Evolutionary conservation across 169 alveolate genomes (phyloP), one percentile per base, ranked within the genome.

Genomic region (Cryptosporidium parvum): DNA sequence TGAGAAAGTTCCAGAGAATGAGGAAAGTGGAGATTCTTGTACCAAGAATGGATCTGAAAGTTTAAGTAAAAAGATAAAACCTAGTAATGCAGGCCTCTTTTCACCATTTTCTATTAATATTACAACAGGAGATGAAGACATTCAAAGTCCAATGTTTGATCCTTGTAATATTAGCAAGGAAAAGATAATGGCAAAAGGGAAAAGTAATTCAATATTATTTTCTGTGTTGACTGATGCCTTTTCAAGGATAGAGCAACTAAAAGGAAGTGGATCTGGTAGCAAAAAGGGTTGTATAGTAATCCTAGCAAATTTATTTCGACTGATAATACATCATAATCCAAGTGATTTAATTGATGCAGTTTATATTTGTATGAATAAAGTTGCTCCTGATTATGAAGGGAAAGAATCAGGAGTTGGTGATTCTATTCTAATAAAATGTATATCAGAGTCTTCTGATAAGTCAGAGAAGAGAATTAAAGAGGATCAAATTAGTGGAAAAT

Each of bases 401-500:
- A 94, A 93, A 5, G 99, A 98, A 84, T 93, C 97, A 39, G 99
- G 99, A 10, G 97, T 98, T 35, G 99, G 99, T 1, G 97, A 97
- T 44, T 96, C 98, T 75, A 91, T 97, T 65, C 86, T 98, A 18
- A 91, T 96, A 45, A 97, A 97, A 93, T 97, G 99, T 2, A 97
- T 97, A 80, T 95, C 99, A 37, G 98, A 96, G 80, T 96, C 98
- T 10, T 95, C 97, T 69, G 99, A 99, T 21, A 93, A 94, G 71
- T 92, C 98, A 2, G 98, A 96, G 65, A 92, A 94, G 69, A 86
- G 95, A 85, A 91, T 98, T 33, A 98, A 97, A 94, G 97, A 96
- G 53, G 93, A 94, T 92, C 85, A 92, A 70, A 93, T 52, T 33
- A 65, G 86, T 51, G 86, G 92, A 62, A 95, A 96, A 85, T 92